Evolutionary conservation across 2,329 filamentous ascomycete genomes (phyloP).

Genomic region (Lachnellula arida): DNA sequence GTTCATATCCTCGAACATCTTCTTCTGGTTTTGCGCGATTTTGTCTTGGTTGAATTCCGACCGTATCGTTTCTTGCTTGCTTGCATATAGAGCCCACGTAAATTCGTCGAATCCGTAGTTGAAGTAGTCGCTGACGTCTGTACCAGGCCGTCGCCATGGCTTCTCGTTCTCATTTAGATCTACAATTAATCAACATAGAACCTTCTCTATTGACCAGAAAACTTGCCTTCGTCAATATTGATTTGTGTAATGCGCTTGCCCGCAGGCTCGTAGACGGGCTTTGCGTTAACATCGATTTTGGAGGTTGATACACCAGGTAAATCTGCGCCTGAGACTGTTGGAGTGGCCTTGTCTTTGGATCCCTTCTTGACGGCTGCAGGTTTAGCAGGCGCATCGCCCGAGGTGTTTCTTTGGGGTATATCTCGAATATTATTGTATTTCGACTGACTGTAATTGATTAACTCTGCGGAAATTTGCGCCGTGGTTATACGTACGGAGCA

Average conservation of each 20-base stretch:
- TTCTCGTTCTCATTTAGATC: constrained; percentile 78
- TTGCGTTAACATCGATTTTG: constrained; percentile 77
- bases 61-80: constrained; percentile 77
- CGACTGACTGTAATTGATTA: constrained; percentile 44
- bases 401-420: constrained; percentile 55
- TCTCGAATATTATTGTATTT: constrained; percentile 62
- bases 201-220: background rate
- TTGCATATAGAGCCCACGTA: constrained; percentile 90
- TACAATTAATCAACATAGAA: constrained; percentile 22
- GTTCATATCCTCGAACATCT: constrained; percentile 69
- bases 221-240: constrained; percentile 63
- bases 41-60: constrained; percentile 68
- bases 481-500: constrained; percentile 44
- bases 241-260: constrained; percentile 78
- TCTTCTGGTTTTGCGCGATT: constrained; percentile 64
- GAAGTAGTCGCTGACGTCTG: constrained; percentile 95
- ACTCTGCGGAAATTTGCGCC: background rate
- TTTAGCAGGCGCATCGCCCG: constrained; percentile 47
- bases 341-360: constrained; percentile 32
- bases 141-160: constrained; percentile 91
- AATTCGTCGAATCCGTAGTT: constrained; percentile 99
- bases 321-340: constrained; percentile 42
- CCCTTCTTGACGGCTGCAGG: constrained; percentile 43
- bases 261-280: constrained; percentile 70
- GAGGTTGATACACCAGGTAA: constrained; percentile 68